Evolutionary conservation across 768 basidiomycete species (phyloP), one percentile per base, ranked within the genome.

Genomic region (Rhizopogon vesiculosus): DNA sequence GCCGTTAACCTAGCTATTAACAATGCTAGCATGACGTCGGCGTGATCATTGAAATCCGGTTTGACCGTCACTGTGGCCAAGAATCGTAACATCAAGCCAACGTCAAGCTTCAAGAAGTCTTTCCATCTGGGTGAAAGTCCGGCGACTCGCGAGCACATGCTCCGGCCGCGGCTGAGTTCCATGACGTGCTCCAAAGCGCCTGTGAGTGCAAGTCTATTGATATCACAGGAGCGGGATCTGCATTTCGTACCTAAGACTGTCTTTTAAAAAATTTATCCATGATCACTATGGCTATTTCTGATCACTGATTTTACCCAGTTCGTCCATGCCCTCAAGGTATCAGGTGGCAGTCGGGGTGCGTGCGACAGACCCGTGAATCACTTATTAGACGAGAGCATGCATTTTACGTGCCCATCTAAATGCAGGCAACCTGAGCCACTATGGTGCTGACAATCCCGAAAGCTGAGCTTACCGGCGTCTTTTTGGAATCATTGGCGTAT

Each of bases 391-490:
- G 19, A 49, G 8, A 38, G 19, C 4, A 49, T 10, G 9, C 13
- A 15, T 49, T 38, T 49, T 16, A 1, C 5, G 9, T 38, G 22
- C 35, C 15, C 19, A 3, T 22, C 8, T 49, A 5, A 38, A 35
- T 38, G 31, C 46, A 50, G 54, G 39, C 16, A 29, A 13, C 28
- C 12, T 13, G 33, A 38, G 39, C 43, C n/a, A 46, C 38, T 19
- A 57, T 59, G 56, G 15, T 51, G n/a, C 22, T 59, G 29, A 48
- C 49, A 28, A 46, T 42, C 13, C 19, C 58, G 19, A 43, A 46
- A 16, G 55, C 58, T 46, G 50, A 59, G 50, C 58, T 59, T 19
- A 57, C 25, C 6, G 58, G 58, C 3, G 58, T 52, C 13, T 59
- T 57, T 41, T 16, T 57, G 29, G 58, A 57, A 29, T 56, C 58